These are phyloP conservation scores for Rhodotorula sp. DNA, from an alignment of 1,284 basidiomycete species.

Conservation along the genomic window DNA sequence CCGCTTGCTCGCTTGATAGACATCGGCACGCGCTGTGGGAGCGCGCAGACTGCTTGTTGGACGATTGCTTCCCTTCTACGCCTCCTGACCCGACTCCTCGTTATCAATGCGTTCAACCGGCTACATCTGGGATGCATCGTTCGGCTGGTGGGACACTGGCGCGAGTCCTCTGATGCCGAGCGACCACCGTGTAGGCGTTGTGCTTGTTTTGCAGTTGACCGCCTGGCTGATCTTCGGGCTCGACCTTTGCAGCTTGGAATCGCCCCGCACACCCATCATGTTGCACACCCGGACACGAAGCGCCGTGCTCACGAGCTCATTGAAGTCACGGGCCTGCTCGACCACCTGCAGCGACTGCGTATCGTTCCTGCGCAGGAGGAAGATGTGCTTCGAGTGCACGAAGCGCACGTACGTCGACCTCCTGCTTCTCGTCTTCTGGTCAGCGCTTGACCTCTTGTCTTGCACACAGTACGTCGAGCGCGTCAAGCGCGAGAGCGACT, in stretches of 20 bases:
- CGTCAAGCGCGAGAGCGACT: slow-evolving; percentile 1
- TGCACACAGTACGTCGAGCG: neutral
- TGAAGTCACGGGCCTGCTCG: neutral
- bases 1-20: too few species aligned
- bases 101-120: neutral
- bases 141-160: slow-evolving; percentile 1
- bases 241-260: neutral
- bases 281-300: neutral
- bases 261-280: neutral
- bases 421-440: neutral
- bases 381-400: neutral
- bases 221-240: neutral
- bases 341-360: neutral
- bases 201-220: neutral
- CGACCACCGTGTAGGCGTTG: neutral
- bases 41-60: too few species aligned
- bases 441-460: too few species aligned
- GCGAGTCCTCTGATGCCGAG: neutral
- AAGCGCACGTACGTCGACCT: neutral
- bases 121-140: neutral
- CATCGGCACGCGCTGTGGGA: too few species aligned
- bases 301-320: neutral
- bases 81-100: too few species aligned
- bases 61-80: too few species aligned
- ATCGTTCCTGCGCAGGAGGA: neutral